Evolutionary conservation across 2,329 filamentous ascomycete genomes (phyloP), one percentile per base, ranked within the genome.

Genomic region (Hymenoscyphus occultus): DNA sequence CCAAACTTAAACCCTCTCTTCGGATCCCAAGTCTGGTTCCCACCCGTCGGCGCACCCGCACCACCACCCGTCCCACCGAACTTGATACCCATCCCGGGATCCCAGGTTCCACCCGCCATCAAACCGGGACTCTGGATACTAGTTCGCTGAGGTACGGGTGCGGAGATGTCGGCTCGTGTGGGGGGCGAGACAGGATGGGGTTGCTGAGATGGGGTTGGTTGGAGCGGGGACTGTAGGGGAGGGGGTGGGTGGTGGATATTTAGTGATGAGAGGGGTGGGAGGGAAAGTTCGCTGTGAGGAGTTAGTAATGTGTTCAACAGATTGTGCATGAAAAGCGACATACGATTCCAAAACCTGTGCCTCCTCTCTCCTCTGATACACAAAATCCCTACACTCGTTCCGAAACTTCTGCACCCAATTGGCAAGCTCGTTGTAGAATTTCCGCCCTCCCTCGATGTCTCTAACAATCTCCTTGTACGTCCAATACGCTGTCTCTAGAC

Each of bases 381-480:
- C 90, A 82, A 96, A 98, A 1, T 84, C 85, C 70, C 86, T 86
- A 65, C 88, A 88, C 42, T 91, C 90, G 70, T 97, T 94, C 19
- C 93, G 84, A 76, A 97, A 98, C 10, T 89, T 83, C 0, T 87
- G 89, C 0, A 97, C 91, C 68, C 98, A 93, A 77, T 90, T 91
- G 58, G 90, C 91, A 4, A 99, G 83, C 74, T 98, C 93, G 71
- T 99, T 99, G 80, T 98, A 99, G 76, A 99, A 99, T 76, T 95
- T 97, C 62, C 94, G 84, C 0, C 92, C 95, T 0, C 90, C 91
- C 70, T 98, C 94, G 2, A 97, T 83, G 74, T 98, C 97, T 69
- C 86, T 91, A 64, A 97, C 87, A 64, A 98, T 92, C 76, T 99
- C 94, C 78, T 97, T 97, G 81, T 98, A 98, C 78, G 94, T 96